Conservation (phyloP, 768 basidiomycete species). For the Trametes meyenii region DNA sequence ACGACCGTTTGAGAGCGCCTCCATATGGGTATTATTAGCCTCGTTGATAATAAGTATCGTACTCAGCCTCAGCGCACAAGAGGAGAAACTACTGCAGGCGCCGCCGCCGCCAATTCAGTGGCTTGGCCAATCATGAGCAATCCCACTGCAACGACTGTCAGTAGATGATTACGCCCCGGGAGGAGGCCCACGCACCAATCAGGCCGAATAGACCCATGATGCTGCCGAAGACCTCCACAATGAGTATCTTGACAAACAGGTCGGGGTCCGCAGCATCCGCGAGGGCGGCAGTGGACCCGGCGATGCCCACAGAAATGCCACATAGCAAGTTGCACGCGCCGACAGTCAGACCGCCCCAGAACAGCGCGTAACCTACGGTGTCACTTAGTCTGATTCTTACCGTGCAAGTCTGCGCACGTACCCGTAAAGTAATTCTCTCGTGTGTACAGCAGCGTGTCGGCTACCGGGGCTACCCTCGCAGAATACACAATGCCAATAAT, state of each 20-base stretch:
- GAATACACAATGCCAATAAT: slow-evolving; percentile 98
- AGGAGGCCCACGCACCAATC: slow-evolving; percentile 64
- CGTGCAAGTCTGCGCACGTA: slow-evolving; percentile 27
- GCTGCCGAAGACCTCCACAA: slow-evolving; percentile 93
- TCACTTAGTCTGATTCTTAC: background rate
- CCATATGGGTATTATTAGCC: slow-evolving; percentile 11
- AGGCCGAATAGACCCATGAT: slow-evolving; percentile 92
- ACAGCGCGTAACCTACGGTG: slow-evolving; percentile 80
- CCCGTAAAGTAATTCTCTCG: slow-evolving; percentile 92
- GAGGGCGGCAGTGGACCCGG: slow-evolving; percentile 93
- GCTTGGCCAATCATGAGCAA: slow-evolving; percentile 76
- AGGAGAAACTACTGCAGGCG: slow-evolving; percentile 39
- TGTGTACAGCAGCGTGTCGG: slow-evolving; percentile 75
- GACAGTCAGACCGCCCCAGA: slow-evolving; percentile 96
- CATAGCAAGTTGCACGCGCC: slow-evolving; percentile 95
- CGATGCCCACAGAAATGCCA: slow-evolving; percentile 91
- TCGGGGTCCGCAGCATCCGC: slow-evolving; percentile 95
- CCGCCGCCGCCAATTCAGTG: slow-evolving; percentile 51
- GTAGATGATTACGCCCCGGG: slow-evolving; percentile 5
- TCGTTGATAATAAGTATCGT: background rate
- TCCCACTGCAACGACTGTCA: slow-evolving; percentile 55
- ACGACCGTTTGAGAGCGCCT: no score
- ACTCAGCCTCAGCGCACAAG: slow-evolving; percentile 30
- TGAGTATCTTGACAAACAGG: slow-evolving; percentile 94
- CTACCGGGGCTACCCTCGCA: slow-evolving; percentile 66